Evolutionary conservation across 805 yeast species (phyloP).

Genomic region (Zygoascus bituminiphila): DNA sequence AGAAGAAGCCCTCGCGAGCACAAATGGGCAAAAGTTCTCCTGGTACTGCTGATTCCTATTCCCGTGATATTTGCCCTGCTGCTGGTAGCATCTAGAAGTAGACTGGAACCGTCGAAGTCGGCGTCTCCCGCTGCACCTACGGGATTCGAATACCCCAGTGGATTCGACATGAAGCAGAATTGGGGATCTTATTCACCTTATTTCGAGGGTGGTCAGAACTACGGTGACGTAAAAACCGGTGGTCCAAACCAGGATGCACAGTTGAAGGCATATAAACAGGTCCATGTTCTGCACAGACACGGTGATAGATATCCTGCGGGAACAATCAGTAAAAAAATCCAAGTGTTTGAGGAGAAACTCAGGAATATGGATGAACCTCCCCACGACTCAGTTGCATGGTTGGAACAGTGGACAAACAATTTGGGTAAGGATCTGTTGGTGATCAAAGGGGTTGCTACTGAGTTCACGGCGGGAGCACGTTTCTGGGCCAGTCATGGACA

Average conservation of each 20-base stretch:
- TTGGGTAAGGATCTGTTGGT: conserved; percentile 30
- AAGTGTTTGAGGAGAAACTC: conserved; percentile 29
- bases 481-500: conserved; percentile 37
- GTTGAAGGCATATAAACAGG: conserved; percentile 39
- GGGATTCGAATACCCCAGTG: conserved; percentile 27
- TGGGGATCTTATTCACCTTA: conserved; percentile 36
- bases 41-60: background rate
- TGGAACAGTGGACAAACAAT: conserved; percentile 27
- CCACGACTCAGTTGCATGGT: conserved; percentile 25
- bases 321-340: conserved; percentile 34
- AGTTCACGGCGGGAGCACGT: conserved; percentile 30
- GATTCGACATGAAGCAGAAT: conserved; percentile 33
- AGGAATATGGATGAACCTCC: conserved; percentile 21
- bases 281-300: conserved; percentile 64
- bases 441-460: conserved; percentile 32
- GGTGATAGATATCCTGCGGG: conserved; percentile 68
- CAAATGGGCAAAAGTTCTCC: conserved; percentile 2
- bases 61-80: conserved; percentile 9
- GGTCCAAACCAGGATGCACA: conserved; percentile 36
- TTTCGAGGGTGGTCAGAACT: conserved; percentile 30
- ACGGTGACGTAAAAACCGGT: conserved; percentile 25
- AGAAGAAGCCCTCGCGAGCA: background rate
- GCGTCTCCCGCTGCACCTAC: conserved; percentile 32
- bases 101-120: conserved; percentile 16
- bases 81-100: conserved; percentile 9